Evolutionary conservation across 768 basidiomycete genomes (phyloP).

Genomic region (Galerina marginata): DNA sequence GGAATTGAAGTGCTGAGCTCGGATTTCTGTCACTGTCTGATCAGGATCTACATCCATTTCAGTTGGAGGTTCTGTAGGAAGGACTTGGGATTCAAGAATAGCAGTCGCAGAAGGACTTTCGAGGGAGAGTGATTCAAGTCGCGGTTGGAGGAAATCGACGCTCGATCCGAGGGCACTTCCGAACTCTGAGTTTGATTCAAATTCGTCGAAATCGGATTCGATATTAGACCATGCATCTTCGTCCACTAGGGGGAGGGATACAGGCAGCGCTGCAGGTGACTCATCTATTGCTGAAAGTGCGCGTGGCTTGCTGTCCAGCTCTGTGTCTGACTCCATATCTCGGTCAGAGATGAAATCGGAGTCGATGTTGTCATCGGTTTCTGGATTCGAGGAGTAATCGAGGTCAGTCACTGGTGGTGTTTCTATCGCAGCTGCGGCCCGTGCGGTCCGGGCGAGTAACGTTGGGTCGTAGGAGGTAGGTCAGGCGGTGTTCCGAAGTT

Average conservation of each 20-base stretch:
- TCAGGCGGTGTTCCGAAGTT: slow-evolving; percentile 61
- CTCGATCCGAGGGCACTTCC: slow-evolving; percentile 23
- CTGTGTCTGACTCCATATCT: slow-evolving; percentile 53
- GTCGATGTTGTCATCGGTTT: slow-evolving; percentile 52
- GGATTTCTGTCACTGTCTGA: slow-evolving; percentile 23
- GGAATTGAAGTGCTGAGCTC: slow-evolving; percentile 27
- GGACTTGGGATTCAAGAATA: neutral
- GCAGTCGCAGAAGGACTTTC: neutral
- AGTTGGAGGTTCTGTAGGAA: neutral
- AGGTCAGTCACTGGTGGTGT: slow-evolving; percentile 79
- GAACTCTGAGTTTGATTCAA: slow-evolving; percentile 32
- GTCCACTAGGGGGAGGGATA: slow-evolving; percentile 31
- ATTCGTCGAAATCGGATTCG: slow-evolving; percentile 24
- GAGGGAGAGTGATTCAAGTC: slow-evolving; percentile 22
- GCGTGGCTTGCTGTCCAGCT: slow-evolving; percentile 42
- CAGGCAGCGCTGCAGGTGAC: slow-evolving; percentile 12
- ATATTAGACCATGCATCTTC: slow-evolving; percentile 31
- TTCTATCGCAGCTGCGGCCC: slow-evolving; percentile 49
- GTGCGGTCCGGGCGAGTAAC: slow-evolving; percentile 62
- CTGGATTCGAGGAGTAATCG: slow-evolving; percentile 56
- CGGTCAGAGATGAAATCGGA: slow-evolving; percentile 58
- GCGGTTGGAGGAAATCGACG: slow-evolving; percentile 27
- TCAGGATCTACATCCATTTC: slow-evolving; percentile 15
- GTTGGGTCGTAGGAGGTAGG: slow-evolving; percentile 83
- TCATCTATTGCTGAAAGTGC: slow-evolving; percentile 33